These are phyloP conservation scores for Cudoniella acicularis DNA, from an alignment of 495 filamentous ascomycete species.

Conservation along the genomic window DNA sequence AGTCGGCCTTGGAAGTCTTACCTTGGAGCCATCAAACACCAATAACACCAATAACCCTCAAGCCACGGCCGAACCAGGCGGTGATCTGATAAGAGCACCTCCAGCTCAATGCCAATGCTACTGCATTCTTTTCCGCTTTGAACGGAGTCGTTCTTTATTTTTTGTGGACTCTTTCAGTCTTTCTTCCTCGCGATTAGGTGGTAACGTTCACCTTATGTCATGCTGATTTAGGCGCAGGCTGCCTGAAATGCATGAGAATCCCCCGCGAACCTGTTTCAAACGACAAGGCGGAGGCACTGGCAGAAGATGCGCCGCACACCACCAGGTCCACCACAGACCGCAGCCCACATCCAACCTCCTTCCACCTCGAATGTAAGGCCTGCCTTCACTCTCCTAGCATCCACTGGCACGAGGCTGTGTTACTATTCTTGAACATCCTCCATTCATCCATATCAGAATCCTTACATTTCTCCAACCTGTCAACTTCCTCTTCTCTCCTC, in stretches of 20 bases:
- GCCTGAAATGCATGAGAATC: background rate
- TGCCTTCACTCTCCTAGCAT: background rate
- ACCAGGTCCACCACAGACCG: background rate
- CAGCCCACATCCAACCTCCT: background rate
- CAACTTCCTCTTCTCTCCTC: background rate
- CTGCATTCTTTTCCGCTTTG: background rate
- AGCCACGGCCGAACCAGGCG: no score
- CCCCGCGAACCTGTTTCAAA: slow-evolving; percentile 9
- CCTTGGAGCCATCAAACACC: no score
- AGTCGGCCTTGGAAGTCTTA: no score
- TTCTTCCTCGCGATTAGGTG: no score
- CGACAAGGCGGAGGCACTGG: slow-evolving; percentile 1
- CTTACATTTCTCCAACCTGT: background rate
- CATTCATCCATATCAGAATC: no score
- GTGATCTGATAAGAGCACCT: background rate
- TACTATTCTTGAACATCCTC: background rate
- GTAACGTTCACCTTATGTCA: no score
- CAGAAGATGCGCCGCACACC: slow-evolving; percentile 17
- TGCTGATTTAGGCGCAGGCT: slow-evolving; percentile 15
- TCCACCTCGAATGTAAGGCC: background rate
- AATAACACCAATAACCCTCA: no score
- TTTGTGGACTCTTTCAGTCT: no score
- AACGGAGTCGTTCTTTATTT: no score
- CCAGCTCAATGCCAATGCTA: background rate
- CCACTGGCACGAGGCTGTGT: slow-evolving; percentile 2